phyloP scores from a whole-genome alignment of 768 basidiomycete genomes.

The Kwoniella newhampshirensis region DNA sequence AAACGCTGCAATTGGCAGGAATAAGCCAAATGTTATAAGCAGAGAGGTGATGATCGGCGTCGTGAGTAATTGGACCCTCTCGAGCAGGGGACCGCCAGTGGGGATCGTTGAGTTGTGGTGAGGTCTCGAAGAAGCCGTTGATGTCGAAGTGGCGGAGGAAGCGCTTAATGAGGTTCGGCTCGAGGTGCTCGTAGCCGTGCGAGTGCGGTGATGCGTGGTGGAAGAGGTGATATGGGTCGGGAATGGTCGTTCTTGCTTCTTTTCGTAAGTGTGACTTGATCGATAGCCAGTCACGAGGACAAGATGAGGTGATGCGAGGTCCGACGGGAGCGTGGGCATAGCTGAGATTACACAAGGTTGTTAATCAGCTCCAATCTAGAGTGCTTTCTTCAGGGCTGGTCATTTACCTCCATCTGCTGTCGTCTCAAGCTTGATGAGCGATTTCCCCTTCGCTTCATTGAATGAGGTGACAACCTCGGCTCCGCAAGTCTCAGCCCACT shows the following conservation, averaged over 20 bases:
- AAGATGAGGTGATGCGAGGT: slow-evolving; percentile 23
- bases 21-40: slow-evolving; percentile 43
- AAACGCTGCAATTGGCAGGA: slow-evolving; percentile 43
- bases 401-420: slow-evolving; percentile 23
- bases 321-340: slow-evolving; percentile 12
- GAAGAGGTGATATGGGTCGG: slow-evolving; percentile 28
- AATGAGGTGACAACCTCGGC: slow-evolving; percentile 23
- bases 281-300: slow-evolving; percentile 37
- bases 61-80: slow-evolving; percentile 43
- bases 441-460: slow-evolving; percentile 17
- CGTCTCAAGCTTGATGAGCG: slow-evolving; percentile 27
- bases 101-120: slow-evolving; percentile 27
- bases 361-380: neutral
- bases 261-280: slow-evolving; percentile 5
- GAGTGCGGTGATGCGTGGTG: slow-evolving; percentile 10
- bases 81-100: slow-evolving; percentile 38
- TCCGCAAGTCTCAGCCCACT: slow-evolving; percentile 41
- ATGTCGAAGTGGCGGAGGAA: slow-evolving; percentile 13
- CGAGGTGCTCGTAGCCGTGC: slow-evolving; percentile 10
- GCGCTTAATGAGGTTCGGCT: slow-evolving; percentile 7
- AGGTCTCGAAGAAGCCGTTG: slow-evolving; percentile 5
- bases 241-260: slow-evolving; percentile 44
- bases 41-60: slow-evolving; percentile 49
- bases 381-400: neutral
- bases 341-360: neutral